Evolutionary conservation across 2,329 filamentous ascomycete species (phyloP), one percentile per base, ranked within the genome.

Genomic region (Exophiala dermatitidis): DNA sequence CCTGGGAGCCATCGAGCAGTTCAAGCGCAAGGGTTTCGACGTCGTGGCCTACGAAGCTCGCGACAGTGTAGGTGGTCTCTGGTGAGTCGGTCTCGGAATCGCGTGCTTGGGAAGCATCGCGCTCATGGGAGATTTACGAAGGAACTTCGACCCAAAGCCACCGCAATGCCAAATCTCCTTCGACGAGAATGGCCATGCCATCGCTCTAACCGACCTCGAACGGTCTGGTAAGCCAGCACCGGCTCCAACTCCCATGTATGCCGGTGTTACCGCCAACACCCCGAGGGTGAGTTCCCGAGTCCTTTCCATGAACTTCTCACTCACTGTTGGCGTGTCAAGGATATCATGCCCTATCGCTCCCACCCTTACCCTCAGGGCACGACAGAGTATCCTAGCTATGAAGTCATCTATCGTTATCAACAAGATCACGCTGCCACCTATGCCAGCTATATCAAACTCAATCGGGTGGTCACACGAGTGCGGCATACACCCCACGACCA

Each of bases 311-410:
- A 12, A 40, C 7, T 50, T 26, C 7, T 19, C 28, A 19, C 33
- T 48, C 33, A 38, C 31, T 10, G 9, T 37, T 29, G 6, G 47
- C 26, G 29, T 33, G 9, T 44, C 37, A 38, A 52, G 49, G 49
- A 52, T 52, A 52, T 52, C 49, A 52, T 52, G 49, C 49, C 49
- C n/a, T 52, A 52, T 46, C 49, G 49, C 49, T 52, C 49, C 10
- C 49, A 52, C 26, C 49, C 49, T 3, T 52, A 52, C 28, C 42
- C 49, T 5, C 7, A 36, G n/a, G 49, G 2, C 6, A 52, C 49
- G 28, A 32, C 49, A 38, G 41, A 46, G 49, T 52, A 37, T 40
- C 49, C 49, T 12, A 52, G 31, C 12, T 52, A 52, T 46, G 7
- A 52, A 10, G 49, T 52, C 41, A 52, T 52, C 34, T 52, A 46